Evolutionary conservation across 371 early-diverging fungal genomes (phyloP).

Genomic region (Blakeslea trispora): DNA sequence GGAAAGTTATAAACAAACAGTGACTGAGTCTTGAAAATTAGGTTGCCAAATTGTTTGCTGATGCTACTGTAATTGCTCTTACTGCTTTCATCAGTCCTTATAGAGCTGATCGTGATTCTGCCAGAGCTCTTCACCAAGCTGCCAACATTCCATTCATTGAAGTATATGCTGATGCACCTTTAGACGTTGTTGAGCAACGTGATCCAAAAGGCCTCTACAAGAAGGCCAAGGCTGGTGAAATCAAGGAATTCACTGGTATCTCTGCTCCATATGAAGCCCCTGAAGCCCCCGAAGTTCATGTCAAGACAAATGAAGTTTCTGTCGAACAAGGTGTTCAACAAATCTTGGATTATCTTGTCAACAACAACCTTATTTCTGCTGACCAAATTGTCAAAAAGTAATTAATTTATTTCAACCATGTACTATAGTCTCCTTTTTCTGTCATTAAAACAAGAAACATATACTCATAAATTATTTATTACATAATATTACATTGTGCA

Average conservation of each 20-base stretch:
- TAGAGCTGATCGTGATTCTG: conserved; percentile 78
- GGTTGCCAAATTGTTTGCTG: conserved; percentile 90
- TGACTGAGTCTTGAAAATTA: conserved; percentile 12
- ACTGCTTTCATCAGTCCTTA: conserved; percentile 94
- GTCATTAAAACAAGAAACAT: not conserved
- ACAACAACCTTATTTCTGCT: conserved; percentile 27
- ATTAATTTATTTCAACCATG: not conserved
- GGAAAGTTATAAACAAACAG: not conserved
- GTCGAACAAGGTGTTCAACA: conserved; percentile 71
- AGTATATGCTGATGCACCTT: conserved; percentile 85
- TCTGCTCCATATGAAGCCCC: conserved; percentile 93
- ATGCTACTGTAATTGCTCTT: conserved; percentile 78
- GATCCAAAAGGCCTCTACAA: conserved; percentile 97
- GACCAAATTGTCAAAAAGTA: conserved; percentile 28
- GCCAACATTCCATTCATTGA: conserved; percentile 82
- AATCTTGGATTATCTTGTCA: conserved; percentile 43
- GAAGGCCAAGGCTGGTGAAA: conserved; percentile 91
- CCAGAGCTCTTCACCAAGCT: conserved; percentile 75
- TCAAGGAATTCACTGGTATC: conserved; percentile 94
- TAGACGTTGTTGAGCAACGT: conserved; percentile 85
- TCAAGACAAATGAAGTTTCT: conserved; percentile 71
- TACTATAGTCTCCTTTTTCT: not conserved
- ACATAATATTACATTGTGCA: conserved; percentile 20
- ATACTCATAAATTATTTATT: not conserved
- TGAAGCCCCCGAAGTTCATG: conserved; percentile 79